phyloP scores from a whole-genome alignment of 106 monocot genomes.

The Hemerocallis citrina region DNA sequence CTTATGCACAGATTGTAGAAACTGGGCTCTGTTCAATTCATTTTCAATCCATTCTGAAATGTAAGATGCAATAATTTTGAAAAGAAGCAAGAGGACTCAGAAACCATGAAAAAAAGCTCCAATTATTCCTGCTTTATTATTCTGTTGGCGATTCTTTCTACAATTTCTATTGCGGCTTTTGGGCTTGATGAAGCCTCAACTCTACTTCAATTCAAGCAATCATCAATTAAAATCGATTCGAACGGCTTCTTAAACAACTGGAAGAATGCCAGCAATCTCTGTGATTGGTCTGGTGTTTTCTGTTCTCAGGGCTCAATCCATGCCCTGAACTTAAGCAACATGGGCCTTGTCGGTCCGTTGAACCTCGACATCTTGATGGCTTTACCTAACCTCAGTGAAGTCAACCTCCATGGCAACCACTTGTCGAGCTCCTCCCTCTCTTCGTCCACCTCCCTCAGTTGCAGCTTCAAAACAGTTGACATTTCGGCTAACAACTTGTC shows the following conservation, averaged over 20 bases:
- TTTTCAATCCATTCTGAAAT: neutral
- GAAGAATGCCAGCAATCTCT: slow-evolving; percentile 11
- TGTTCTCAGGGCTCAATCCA: slow-evolving; percentile 22
- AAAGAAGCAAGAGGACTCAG: too few relatives aligned
- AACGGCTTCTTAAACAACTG: slow-evolving; percentile 16
- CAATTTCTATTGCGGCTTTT: too few relatives aligned
- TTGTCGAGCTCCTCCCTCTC: slow-evolving; percentile 39
- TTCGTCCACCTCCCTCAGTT: slow-evolving; percentile 14
- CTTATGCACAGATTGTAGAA: neutral
- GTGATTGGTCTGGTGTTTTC: slow-evolving; percentile 32
- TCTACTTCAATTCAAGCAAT: slow-evolving; percentile 31
- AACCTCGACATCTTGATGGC: slow-evolving; percentile 17
- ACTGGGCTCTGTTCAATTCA: neutral
- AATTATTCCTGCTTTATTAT: too few relatives aligned
- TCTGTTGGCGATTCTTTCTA: neutral
- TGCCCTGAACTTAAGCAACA: slow-evolving; percentile 17
- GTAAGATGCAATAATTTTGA: too few relatives aligned
- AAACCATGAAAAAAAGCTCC: neutral
- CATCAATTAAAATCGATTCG: slow-evolving; percentile 26
- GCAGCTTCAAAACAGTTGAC: slow-evolving; percentile 41
- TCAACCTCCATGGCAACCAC: slow-evolving; percentile 32
- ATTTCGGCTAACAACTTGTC: slow-evolving; percentile 60
- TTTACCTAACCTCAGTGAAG: slow-evolving; percentile 11
- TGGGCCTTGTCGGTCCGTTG: slow-evolving; percentile 25
- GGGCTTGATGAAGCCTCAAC: slow-evolving; percentile 15